These are phyloP conservation scores for Penicillium waksmanii DNA, from an alignment of 495 filamentous ascomycete genomes.

Conservation along the genomic window DNA sequence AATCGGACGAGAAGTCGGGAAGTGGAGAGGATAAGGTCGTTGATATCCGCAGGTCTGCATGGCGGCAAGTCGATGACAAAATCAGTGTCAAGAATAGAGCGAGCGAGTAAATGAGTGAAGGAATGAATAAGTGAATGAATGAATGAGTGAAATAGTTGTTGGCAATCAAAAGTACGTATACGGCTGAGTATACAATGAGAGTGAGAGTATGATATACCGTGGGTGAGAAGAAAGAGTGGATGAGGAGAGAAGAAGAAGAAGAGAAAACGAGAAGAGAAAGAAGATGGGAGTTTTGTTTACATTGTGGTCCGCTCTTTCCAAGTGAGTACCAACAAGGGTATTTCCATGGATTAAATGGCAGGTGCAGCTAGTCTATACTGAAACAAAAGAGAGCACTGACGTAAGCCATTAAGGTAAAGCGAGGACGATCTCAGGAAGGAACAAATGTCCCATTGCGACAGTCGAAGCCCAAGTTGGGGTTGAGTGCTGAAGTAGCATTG, in stretches of 20 bases:
- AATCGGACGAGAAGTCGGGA: conserved; percentile 25
- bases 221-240: conserved; percentile 17
- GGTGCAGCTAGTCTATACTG: background rate
- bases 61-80: too few relatives aligned
- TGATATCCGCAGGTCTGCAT: background rate
- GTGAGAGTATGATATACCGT: background rate
- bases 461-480: conserved; percentile 39
- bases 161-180: background rate
- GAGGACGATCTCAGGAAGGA: conserved; percentile 5
- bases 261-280: conserved; percentile 9
- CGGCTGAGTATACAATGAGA: background rate
- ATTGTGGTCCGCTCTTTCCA: conserved; percentile 6
- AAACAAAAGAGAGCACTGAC: background rate
- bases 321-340: too few relatives aligned
- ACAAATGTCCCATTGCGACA: conserved; percentile 41
- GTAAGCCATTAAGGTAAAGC: too few relatives aligned
- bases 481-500: conserved; percentile 38
- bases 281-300: conserved; percentile 2
- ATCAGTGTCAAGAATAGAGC: background rate
- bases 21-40: background rate
- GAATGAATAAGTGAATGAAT: background rate
- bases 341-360: too few relatives aligned
- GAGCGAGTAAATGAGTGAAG: background rate
- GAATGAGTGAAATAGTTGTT: background rate
- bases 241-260: conserved; percentile 10